A percentile compares a stretch with the other conserved stretches of the same genome.
Evolutionary conservation across 2,329 filamentous ascomycete genomes (phyloP).

Genomic region (Aspergillus ruber): DNA sequence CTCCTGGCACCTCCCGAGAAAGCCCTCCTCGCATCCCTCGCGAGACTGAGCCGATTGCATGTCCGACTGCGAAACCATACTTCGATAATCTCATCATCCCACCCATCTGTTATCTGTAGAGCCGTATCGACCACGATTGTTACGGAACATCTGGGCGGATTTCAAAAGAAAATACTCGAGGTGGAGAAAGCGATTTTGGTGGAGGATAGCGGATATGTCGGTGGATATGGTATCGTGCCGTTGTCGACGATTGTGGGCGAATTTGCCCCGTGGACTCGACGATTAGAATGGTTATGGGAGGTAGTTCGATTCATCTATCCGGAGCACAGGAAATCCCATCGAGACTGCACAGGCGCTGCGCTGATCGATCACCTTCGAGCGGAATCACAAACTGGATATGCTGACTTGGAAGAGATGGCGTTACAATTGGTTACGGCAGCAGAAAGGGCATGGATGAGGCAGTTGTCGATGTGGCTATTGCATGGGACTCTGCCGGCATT

Average conservation of each 20-base stretch:
- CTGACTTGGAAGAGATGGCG: slow-evolving; percentile 73
- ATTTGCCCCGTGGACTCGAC: slow-evolving; percentile 79
- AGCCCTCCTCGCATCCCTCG: slow-evolving; percentile 70
- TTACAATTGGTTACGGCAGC: slow-evolving; percentile 67
- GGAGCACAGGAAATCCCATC: slow-evolving; percentile 23
- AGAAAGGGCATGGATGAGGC: slow-evolving; percentile 86
- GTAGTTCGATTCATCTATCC: slow-evolving; percentile 63
- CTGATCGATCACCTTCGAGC: slow-evolving; percentile 70
- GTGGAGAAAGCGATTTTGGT: slow-evolving; percentile 74
- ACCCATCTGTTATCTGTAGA: slow-evolving; percentile 77
- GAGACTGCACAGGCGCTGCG: slow-evolving; percentile 58
- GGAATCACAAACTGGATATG: slow-evolving; percentile 80
- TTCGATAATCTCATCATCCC: slow-evolving; percentile 59
- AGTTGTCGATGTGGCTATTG: slow-evolving; percentile 82
- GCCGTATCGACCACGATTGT: slow-evolving; percentile 75
- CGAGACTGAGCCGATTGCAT: slow-evolving; percentile 72
- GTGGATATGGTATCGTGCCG: slow-evolving; percentile 88
- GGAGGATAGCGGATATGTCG: slow-evolving; percentile 72
- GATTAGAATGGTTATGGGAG: slow-evolving; percentile 80
- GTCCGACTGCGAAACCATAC: slow-evolving; percentile 63
- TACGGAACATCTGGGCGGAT: slow-evolving; percentile 67
- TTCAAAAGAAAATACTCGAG: slow-evolving; percentile 76
- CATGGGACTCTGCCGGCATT: slow-evolving; percentile 77
- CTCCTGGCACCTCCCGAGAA: slow-evolving; percentile 70
- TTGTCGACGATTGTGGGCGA: slow-evolving; percentile 76